Evolutionary conservation across 345 rosid genomes (phyloP), one percentile per base, ranked within the genome.

Genomic region (Hibiscus tridactylites): DNA sequence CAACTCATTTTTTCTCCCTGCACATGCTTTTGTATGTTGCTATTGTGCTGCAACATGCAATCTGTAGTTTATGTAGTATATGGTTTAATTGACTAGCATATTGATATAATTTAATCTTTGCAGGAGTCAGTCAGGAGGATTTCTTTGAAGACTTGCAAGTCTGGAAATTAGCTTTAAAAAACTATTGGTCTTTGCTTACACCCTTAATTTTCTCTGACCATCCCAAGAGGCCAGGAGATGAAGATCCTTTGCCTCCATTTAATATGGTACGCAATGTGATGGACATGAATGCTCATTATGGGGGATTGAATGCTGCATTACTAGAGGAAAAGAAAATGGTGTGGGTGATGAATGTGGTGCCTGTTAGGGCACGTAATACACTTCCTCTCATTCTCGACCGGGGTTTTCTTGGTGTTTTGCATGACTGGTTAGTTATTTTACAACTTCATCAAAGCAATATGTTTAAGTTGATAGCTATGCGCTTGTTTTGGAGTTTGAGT

Each of bases 141-240:
- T 91, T 88, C 79, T 79, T 46, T 11, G 97, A 92, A 56, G 94
- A 95, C 61, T 61, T 79, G 24, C 90, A 89, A 71, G 35, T 80
- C 71, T 89, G 92, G 89, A 83, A 79, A 82, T 87, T 87, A 68
- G 85, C 99, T 67, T 81, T 92, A 49, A 89, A 80, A 84, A 90
- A 89, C 73, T 89, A 87, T 80, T 95, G 98, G 99, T 95, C 99
- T 54, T 84, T 92, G 81, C 91, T 95, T 62, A 90, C 98, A 21
- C 99, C 99, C 6, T 73, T 95, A 76, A 95, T 95, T 68, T 95
- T 95, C 84, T 95, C 99, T 35, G 98, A 95, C 84, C 99, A 95
- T 78, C 99, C 99, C 8, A 95, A 95, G 81, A 90, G 99, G 80
- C 99, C 97, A 0, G 99, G 97, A 1, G 99, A 92, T 84, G 98